Evolutionary conservation across 257 asterid species (phyloP).

Genomic region (Solanum chiquidenum): DNA sequence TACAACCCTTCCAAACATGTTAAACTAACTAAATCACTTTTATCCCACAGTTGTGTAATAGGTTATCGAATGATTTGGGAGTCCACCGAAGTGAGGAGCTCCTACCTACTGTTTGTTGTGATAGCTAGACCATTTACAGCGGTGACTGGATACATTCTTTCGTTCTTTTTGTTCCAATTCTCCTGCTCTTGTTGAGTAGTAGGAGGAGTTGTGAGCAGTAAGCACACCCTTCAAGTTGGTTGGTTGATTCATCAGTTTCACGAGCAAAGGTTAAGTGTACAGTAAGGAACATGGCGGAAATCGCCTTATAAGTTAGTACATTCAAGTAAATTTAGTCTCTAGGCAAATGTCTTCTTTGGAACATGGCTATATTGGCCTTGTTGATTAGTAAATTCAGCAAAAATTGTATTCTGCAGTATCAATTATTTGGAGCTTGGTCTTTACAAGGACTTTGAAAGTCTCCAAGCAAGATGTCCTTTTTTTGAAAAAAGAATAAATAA

Average conservation of each 20-base stretch:
- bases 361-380: background rate
- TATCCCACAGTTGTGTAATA: slow-evolving; percentile 64
- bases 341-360: background rate
- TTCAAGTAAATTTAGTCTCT: background rate
- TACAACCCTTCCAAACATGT: background rate
- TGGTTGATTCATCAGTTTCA: background rate
- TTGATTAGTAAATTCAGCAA: background rate
- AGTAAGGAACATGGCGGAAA: background rate
- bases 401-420: background rate
- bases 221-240: background rate
- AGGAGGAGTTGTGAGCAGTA: background rate
- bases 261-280: background rate
- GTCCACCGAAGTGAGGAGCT: slow-evolving; percentile 42
- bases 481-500: background rate
- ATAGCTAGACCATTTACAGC: background rate
- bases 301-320: background rate
- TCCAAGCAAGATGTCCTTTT: background rate
- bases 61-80: slow-evolving; percentile 68
- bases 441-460: background rate
- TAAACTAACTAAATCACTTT: background rate
- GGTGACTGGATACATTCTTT: background rate
- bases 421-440: background rate
- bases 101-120: slow-evolving; percentile 7
- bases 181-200: background rate
- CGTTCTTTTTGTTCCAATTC: background rate